Percentiles rank a stretch among this genome's conserved stretches.
phyloP scores from a whole-genome alignment of 495 filamentous ascomycete genomes.

The Podospora didyma region DNA sequence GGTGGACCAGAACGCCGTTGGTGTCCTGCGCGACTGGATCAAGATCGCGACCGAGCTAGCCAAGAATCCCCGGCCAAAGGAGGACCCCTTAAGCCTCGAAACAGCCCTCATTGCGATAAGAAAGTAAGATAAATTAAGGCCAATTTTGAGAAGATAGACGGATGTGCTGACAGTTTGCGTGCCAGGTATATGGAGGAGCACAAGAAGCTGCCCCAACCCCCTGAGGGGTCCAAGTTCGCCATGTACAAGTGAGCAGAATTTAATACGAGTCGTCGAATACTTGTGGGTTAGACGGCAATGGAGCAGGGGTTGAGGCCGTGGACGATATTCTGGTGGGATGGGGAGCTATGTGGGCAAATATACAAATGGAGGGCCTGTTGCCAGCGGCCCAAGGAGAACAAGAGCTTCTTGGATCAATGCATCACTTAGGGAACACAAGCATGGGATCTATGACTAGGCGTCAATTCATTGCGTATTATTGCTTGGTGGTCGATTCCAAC shows the following conservation, averaged over 20 bases:
- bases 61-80: conserved; percentile 33
- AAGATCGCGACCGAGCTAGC: conserved; percentile 80
- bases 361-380: no score
- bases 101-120: conserved; percentile 43
- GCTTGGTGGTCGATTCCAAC: not conserved
- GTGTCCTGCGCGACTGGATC: conserved; percentile 83
- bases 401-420: no score
- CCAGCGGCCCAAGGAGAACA: no score
- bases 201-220: conserved; percentile 92
- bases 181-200: conserved; percentile 91
- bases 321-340: no score
- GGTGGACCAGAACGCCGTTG: conserved; percentile 79
- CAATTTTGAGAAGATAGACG: not conserved
- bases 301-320: no score
- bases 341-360: no score
- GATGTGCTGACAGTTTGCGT: conserved; percentile 16
- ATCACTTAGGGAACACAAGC: not conserved
- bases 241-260: conserved; percentile 28
- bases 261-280: no score
- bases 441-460: not conserved
- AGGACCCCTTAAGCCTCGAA: conserved; percentile 45
- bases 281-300: no score
- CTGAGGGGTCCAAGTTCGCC: conserved; percentile 76
- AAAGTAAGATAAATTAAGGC: conserved; percentile 15
- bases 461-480: not conserved